These are phyloP conservation scores for Xylariomycetidae sp. DNA, from an alignment of 2,329 filamentous ascomycete species.

Conservation along the genomic window DNA sequence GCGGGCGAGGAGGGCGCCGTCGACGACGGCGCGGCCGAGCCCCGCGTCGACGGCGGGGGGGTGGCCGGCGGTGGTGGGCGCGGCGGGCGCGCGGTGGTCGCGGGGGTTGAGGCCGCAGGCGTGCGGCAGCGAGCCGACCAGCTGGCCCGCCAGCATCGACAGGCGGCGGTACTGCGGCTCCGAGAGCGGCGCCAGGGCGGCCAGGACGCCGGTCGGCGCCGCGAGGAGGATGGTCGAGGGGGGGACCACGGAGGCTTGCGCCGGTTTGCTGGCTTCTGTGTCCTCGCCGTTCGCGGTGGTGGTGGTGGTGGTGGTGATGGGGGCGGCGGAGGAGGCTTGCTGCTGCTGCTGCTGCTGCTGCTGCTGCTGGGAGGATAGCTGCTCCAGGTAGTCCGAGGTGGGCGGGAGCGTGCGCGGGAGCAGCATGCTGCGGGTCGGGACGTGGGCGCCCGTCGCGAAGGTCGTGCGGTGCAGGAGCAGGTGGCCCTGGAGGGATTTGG, in stretches of 20 bases:
- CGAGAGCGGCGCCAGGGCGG: conserved; percentile 68
- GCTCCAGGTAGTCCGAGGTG: conserved; percentile 26
- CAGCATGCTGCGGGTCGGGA: conserved; percentile 67
- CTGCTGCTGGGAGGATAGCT: conserved; percentile 17
- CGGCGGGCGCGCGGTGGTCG: conserved; percentile 58
- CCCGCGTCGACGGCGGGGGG: conserved; percentile 50
- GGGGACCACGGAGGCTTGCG: conserved; percentile 5
- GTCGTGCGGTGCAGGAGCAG: conserved; percentile 80
- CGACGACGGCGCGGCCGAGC: conserved; percentile 63
- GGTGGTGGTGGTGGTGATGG: conserved; percentile 16
- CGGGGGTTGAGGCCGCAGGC: conserved; percentile 77
- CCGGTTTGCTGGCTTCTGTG: conserved; percentile 22
- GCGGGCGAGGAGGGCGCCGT: conserved; percentile 67
- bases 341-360: too few species aligned
- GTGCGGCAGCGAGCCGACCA: conserved; percentile 70
- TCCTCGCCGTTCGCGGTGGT: conserved; percentile 22
- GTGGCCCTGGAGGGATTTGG: conserved; percentile 85
- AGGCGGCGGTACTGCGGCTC: conserved; percentile 81
- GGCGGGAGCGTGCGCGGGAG: conserved; percentile 59
- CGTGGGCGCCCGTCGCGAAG: conserved; percentile 78
- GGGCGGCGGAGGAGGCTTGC: too few species aligned
- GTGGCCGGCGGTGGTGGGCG: conserved; percentile 25
- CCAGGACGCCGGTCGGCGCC: conserved; percentile 69
- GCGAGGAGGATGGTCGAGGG: conserved; percentile 57
- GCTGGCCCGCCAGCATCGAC: conserved; percentile 71